Evolutionary conservation across 164 flowering plant genomes (phyloP).

Genomic region (Piper betle): DNA sequence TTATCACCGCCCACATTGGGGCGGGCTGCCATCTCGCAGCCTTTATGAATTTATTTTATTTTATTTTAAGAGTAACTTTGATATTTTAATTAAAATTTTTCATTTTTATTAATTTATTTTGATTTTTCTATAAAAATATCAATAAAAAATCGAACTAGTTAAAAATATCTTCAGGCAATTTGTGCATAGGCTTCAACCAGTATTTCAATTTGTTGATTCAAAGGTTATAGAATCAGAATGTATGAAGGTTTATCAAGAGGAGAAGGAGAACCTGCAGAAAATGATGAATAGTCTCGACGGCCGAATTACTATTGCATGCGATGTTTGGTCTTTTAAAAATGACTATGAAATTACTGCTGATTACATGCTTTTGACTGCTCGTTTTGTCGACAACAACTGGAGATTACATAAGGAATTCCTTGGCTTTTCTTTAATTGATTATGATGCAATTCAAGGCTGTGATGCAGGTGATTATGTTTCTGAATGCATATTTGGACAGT

Average conservation of each 20-base stretch:
- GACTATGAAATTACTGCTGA: no score
- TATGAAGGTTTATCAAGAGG: slow-evolving; percentile 2
- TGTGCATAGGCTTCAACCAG: slow-evolving; percentile 8
- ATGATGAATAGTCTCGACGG: not conserved
- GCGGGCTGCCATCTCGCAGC: no score
- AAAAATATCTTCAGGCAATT: no score
- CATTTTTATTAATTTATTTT: no score
- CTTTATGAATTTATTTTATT: no score
- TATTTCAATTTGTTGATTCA: not conserved
- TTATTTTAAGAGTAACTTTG: no score
- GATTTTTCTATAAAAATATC: no score
- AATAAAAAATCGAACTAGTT: no score
- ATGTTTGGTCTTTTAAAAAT: slow-evolving; percentile 2
- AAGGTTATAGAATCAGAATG: slow-evolving; percentile 1
- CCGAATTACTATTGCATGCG: not conserved
- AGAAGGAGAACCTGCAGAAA: slow-evolving; percentile 4
- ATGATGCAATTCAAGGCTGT: no score
- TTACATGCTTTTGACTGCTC: slow-evolving; percentile 2
- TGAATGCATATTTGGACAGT: not conserved
- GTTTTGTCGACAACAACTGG: slow-evolving; percentile 4
- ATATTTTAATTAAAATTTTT: no score
- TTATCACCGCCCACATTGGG: no score
- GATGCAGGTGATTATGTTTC: not conserved
- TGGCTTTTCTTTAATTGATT: not conserved
- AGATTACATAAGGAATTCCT: slow-evolving; percentile 1